Conservation (phyloP, 306 rosid genomes). For the Trifolium dubium region DNA sequence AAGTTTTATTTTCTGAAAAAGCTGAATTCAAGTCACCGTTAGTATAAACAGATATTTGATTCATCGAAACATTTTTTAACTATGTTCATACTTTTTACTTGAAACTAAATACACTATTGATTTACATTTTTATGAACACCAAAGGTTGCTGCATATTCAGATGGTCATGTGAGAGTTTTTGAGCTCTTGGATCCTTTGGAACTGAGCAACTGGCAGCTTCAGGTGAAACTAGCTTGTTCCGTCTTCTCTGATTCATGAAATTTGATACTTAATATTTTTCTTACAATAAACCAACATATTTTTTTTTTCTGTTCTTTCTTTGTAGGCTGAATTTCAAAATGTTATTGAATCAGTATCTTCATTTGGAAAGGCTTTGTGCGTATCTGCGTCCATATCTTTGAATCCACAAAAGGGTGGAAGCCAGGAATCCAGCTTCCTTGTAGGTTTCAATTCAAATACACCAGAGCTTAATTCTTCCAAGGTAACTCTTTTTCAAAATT, state of each 20-base stretch:
- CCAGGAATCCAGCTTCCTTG: conserved; percentile 71
- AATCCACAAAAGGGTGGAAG: conserved; percentile 68
- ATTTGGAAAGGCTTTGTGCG: conserved; percentile 68
- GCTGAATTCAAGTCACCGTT: background rate
- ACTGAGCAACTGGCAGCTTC: conserved; percentile 86
- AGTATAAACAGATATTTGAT: background rate
- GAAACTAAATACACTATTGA: background rate
- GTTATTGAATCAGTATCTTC: conserved; percentile 78
- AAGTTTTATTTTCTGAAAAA: background rate
- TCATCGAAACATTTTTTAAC: conserved; percentile 3
- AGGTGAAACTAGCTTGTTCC: conserved; percentile 57
- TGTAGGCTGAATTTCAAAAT: conserved; percentile 94
- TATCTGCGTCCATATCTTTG: conserved; percentile 87
- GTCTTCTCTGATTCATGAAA: conserved; percentile 15
- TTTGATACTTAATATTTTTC: conserved; percentile 17
- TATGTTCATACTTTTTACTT: conserved; percentile 12
- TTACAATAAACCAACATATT: background rate
- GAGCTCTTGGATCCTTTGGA: conserved; percentile 86
- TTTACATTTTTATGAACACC: conserved; percentile 34
- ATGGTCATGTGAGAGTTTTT: conserved; percentile 69
- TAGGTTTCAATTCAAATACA: conserved; percentile 79
- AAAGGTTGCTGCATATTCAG: conserved; percentile 81
- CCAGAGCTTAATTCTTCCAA: conserved; percentile 82
- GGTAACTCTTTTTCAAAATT: conserved; percentile 48
- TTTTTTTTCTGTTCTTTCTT: conserved; percentile 20